These are phyloP conservation scores for Cucurbita maxima DNA, from an alignment of 306 rosid genomes.

Conservation along the genomic window DNA sequence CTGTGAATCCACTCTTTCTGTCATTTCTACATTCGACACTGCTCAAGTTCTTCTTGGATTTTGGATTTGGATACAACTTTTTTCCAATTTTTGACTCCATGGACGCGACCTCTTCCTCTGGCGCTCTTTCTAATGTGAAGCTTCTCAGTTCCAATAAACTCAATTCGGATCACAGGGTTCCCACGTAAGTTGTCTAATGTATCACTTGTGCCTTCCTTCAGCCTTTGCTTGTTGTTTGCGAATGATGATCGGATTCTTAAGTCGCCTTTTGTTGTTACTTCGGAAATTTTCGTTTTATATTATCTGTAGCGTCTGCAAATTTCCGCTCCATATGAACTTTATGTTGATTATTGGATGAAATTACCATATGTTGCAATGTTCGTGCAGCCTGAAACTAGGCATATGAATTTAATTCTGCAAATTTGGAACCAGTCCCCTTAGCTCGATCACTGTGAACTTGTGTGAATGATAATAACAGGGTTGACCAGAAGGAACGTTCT, in stretches of 20 bases:
- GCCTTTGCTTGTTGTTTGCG: not conserved
- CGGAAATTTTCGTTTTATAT: not conserved
- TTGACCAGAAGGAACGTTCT: not conserved
- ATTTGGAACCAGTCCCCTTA: not conserved
- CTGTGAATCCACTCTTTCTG: not conserved
- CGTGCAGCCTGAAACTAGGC: too few species aligned
- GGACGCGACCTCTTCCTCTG: slow-evolving; percentile 25
- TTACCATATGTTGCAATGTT: not conserved
- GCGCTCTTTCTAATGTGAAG: slow-evolving; percentile 12
- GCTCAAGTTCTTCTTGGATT: not conserved
- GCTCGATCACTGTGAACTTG: not conserved
- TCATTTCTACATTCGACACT: not conserved
- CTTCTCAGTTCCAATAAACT: slow-evolving; percentile 8
- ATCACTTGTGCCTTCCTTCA: not conserved
- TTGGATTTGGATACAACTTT: not conserved
- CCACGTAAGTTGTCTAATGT: slow-evolving; percentile 24
- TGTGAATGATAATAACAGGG: not conserved
- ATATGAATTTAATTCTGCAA: too few species aligned
- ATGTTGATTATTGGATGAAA: not conserved
- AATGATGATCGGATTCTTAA: not conserved
- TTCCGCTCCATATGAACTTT: not conserved
- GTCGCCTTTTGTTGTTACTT: not conserved
- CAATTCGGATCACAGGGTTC: slow-evolving; percentile 16
- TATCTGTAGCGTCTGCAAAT: not conserved
- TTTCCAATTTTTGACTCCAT: slow-evolving; percentile 12